These are phyloP conservation scores for Fraxinus platypoda DNA, from an alignment of 305 asterid genomes.

Conservation along the genomic window DNA sequence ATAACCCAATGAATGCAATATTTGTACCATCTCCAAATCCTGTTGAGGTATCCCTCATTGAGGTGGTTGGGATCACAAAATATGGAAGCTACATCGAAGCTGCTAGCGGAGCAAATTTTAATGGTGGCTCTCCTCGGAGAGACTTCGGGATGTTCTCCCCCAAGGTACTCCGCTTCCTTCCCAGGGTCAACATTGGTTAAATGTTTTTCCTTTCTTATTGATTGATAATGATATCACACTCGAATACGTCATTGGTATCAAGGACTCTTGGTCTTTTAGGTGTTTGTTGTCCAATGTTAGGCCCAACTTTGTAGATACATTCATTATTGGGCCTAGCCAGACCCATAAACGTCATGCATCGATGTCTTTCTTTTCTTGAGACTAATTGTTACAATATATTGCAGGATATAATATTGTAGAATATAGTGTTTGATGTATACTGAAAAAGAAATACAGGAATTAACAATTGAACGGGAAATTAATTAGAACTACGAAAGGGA, in stretches of 20 bases:
- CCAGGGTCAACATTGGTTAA: neutral
- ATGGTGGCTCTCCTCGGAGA: conserved; percentile 20
- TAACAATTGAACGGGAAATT: too few relatives aligned
- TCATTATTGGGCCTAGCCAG: neutral
- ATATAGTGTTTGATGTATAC: too few relatives aligned
- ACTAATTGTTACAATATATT: neutral
- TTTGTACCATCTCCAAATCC: conserved; percentile 70
- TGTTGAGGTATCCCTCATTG: conserved; percentile 79
- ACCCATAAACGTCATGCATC: neutral
- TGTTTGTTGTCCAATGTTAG: neutral
- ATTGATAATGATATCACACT: neutral
- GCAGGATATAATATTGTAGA: too few relatives aligned
- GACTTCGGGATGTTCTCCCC: conserved; percentile 93
- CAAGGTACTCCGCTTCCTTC: conserved; percentile 38
- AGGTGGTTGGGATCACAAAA: conserved; percentile 70
- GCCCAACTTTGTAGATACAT: neutral
- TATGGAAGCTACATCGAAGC: conserved; percentile 74
- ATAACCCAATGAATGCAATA: conserved; percentile 88
- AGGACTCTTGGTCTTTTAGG: neutral
- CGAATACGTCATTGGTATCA: neutral
- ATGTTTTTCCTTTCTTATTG: neutral
- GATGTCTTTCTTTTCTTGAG: neutral
- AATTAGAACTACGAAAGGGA: too few relatives aligned
- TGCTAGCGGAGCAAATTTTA: conserved; percentile 72
- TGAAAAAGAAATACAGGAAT: too few relatives aligned